phyloP scores from a whole-genome alignment of 805 yeast species.

The Metschnikowia reukaufii region DNA sequence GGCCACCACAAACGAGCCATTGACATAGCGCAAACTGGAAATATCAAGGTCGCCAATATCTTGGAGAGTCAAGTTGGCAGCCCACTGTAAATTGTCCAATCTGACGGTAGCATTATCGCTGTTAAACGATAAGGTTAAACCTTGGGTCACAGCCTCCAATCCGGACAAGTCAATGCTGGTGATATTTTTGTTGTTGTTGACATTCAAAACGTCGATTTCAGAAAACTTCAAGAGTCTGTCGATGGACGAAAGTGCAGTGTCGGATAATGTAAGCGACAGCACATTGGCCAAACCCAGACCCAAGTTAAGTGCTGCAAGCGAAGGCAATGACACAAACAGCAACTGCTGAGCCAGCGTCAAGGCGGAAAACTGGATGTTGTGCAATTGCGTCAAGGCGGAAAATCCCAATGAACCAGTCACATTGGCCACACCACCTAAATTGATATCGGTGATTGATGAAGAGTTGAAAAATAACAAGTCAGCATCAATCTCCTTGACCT shows the following conservation, averaged over 20 bases:
- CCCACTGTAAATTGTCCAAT: conserved; percentile 39
- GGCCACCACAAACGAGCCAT: conserved; percentile 41
- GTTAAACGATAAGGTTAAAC: conserved; percentile 42
- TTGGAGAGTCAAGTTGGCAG: conserved; percentile 45
- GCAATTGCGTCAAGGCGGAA: conserved; percentile 41
- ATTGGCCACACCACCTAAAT: conserved; percentile 28
- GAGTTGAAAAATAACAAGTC: conserved; percentile 39
- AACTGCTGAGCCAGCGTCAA: conserved; percentile 33
- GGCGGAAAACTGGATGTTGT: conserved; percentile 33
- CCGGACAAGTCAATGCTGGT: conserved; percentile 32
- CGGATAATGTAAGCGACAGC: conserved; percentile 35
- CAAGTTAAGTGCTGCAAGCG: conserved; percentile 38
- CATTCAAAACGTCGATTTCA: conserved; percentile 35
- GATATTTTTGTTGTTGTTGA: conserved; percentile 46
- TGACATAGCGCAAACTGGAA: conserved; percentile 35
- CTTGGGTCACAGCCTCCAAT: conserved; percentile 34
- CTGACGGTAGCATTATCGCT: conserved; percentile 28
- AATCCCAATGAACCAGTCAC: conserved; percentile 38
- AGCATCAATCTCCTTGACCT: conserved; percentile 30
- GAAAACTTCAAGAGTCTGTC: conserved; percentile 31
- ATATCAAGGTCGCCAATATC: conserved; percentile 36
- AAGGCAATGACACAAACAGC: conserved; percentile 41
- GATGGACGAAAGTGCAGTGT: conserved; percentile 41
- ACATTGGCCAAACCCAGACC: conserved; percentile 38
- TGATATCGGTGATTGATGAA: conserved; percentile 36